These are phyloP conservation scores for Pharnaceum exiguum DNA, from an alignment of 148 eudicot genomes.

Conservation along the genomic window DNA sequence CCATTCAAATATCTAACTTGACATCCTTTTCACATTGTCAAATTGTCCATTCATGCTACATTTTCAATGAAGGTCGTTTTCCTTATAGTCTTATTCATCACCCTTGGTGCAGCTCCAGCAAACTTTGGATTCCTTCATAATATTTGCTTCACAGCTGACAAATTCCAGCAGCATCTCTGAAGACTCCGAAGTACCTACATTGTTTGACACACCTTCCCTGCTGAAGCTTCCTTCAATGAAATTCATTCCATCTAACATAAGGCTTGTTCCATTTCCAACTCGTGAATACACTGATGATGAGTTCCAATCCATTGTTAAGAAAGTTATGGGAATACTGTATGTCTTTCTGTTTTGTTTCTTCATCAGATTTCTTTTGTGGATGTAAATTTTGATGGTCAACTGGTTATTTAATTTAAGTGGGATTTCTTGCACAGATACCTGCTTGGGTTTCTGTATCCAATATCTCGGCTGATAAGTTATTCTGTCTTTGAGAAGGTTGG, in stretches of 20 bases:
- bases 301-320: constrained; percentile 90
- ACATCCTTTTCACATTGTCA: not conserved
- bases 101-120: constrained; percentile 84
- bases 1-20: not conserved
- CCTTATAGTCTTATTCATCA: not conserved
- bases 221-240: constrained; percentile 52
- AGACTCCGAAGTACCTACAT: constrained; percentile 25
- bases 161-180: constrained; percentile 21
- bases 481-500: constrained; percentile 91
- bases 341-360: constrained; percentile 22
- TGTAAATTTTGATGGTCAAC: not conserved
- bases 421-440: constrained; percentile 57
- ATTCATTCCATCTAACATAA: constrained; percentile 77
- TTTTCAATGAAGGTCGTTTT: not conserved
- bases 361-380: not conserved
- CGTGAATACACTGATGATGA: constrained; percentile 97
- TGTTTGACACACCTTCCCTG: constrained; percentile 19
- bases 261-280: constrained; percentile 91
- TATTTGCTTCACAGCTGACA: constrained; percentile 62
- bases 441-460: constrained; percentile 95
- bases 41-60: not conserved
- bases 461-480: constrained; percentile 89
- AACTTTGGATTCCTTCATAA: constrained; percentile 84
- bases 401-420: constrained; percentile 7
- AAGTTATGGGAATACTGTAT: constrained; percentile 97